Base-by-base conservation (phyloP, 164 flowering plant genomes). In the Berberis vulgaris region DNA sequence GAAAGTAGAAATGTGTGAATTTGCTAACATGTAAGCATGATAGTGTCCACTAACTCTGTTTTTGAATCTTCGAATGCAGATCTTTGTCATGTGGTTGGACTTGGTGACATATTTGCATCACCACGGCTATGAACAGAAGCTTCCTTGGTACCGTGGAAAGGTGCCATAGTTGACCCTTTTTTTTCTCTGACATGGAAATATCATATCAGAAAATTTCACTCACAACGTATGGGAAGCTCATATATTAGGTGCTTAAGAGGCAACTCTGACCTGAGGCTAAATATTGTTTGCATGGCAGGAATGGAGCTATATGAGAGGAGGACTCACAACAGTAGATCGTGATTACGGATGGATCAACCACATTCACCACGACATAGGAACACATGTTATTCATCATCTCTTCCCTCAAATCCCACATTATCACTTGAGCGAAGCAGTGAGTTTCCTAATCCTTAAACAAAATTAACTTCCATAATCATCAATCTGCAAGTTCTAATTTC, bases 301-400 rank as follows among this genome's bases (percentile, higher is more conserved):
- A 79, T 93, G 98, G 98, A 90, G 76, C 65, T 93, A 90, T 64
- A 64, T 93, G 50, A 77, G 98, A n/a, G 98, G 98, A 71, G 98
- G 89, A 41, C 83, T 93, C 3, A 90, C 98, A 4, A 92, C 98
- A 1, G 67, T 88, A 3, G 98, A 92, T 71, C 84, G 87, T 42
- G 98, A 89, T 39, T 92, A 92, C 43, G 98, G 98, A 54, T 49
- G 71, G 78, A 69, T 93, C 66, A 93, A 93, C 67, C 80, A 78
- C 71, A 79, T 93, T 68, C 98, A 93, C 69, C 97, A 93, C 70
- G 91, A 93, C 61, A 90, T 89, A 58, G 98, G 97, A 64, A 93
- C 98, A 26, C 98, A 90, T 73, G 98, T 90, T 61, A 71, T 82
- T 1, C 87, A 83, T 67, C 87, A 83, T 66, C 82, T 83, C 45